These are phyloP conservation scores for Wickerhamiella alocasiicola DNA, from an alignment of 805 yeast genomes.

Conservation along the genomic window DNA sequence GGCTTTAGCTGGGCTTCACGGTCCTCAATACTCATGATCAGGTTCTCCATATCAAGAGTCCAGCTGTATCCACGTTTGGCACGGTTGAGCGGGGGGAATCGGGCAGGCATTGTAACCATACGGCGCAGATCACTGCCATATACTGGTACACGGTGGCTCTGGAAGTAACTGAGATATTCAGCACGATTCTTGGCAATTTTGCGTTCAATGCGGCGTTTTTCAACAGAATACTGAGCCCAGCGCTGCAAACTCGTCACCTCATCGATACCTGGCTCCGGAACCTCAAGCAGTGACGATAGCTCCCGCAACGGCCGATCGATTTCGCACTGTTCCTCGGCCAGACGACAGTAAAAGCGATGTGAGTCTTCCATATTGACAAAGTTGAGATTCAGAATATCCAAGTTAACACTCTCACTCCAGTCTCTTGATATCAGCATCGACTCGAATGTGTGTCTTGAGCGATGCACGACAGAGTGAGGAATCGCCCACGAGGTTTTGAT, in stretches of 20 bases:
- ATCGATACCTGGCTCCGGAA: conserved; percentile 5
- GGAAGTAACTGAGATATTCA: conserved; percentile 49
- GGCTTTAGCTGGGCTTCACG: conserved; percentile 33
- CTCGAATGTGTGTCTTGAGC: conserved; percentile 27
- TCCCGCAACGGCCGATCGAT: conserved; percentile 11
- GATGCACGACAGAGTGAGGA: conserved; percentile 46
- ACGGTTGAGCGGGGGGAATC: conserved; percentile 4
- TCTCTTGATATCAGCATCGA: not conserved
- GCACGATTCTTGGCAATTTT: conserved; percentile 43
- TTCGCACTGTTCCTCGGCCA: conserved; percentile 22
- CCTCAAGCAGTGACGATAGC: not conserved
- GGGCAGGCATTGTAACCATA: conserved; percentile 25
- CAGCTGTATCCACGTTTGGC: conserved; percentile 15
- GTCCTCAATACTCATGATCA: conserved; percentile 22
- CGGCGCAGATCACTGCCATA: conserved; percentile 50
- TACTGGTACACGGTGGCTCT: conserved; percentile 54
- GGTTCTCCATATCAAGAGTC: conserved; percentile 12
- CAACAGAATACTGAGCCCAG: conserved; percentile 47
- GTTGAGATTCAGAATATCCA: conserved; percentile 48
- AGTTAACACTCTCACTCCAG: conserved; percentile 29
- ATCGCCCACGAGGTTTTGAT: conserved; percentile 80
- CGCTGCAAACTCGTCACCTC: conserved; percentile 26
- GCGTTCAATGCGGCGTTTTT: conserved; percentile 39
- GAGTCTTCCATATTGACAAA: conserved; percentile 37
- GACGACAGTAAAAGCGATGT: conserved; percentile 13